These are phyloP conservation scores for Macrophomina pseudophaseolina DNA, from an alignment of 2,329 filamentous ascomycete genomes.

Conservation along the genomic window DNA sequence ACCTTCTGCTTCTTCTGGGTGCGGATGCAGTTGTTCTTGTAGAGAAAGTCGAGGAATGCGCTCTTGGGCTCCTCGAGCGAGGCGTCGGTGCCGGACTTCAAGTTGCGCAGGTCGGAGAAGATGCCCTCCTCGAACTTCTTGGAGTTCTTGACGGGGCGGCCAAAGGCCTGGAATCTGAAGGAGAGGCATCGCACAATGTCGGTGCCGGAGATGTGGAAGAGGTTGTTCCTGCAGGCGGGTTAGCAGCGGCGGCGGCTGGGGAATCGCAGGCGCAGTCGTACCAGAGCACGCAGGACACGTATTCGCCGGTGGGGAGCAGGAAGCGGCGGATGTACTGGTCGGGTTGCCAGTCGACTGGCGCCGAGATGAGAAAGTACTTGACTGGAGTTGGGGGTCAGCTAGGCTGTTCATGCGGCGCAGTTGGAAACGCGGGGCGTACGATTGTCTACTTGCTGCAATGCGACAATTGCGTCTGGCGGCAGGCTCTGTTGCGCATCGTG, in stretches of 20 bases:
- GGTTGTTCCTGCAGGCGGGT: slow-evolving; percentile 74
- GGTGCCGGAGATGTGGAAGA: slow-evolving; percentile 98
- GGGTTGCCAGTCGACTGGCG: slow-evolving; percentile 94
- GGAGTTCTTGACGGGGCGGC: slow-evolving; percentile 97
- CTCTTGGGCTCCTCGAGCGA: slow-evolving; percentile 99
- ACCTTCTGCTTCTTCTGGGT: slow-evolving; percentile 99
- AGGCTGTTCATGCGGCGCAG: slow-evolving; percentile 30
- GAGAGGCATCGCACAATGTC: slow-evolving; percentile 98
- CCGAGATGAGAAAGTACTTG: slow-evolving; percentile 99
- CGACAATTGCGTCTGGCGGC: slow-evolving; percentile 94
- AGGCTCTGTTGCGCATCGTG: slow-evolving; percentile 95
- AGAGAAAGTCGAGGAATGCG: slow-evolving; percentile 95
- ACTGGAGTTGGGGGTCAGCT: slow-evolving; percentile 61
- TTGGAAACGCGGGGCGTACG: slow-evolving; percentile 62
- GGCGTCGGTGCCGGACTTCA: slow-evolving; percentile 97
- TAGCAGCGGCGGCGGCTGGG: neutral
- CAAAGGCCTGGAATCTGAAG: slow-evolving; percentile 98
- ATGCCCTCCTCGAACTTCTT: slow-evolving; percentile 99
- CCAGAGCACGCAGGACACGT: slow-evolving; percentile 97
- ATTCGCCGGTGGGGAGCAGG: slow-evolving; percentile 94
- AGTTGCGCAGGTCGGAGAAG: slow-evolving; percentile 96
- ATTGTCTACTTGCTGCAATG: slow-evolving; percentile 97
- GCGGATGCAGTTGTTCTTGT: slow-evolving; percentile 99
- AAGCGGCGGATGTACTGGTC: slow-evolving; percentile 98
- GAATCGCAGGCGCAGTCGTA: slow-evolving; percentile 44